phyloP scores from a whole-genome alignment of 805 yeast genomes.

The Wickerhamiella spandovensis region DNA sequence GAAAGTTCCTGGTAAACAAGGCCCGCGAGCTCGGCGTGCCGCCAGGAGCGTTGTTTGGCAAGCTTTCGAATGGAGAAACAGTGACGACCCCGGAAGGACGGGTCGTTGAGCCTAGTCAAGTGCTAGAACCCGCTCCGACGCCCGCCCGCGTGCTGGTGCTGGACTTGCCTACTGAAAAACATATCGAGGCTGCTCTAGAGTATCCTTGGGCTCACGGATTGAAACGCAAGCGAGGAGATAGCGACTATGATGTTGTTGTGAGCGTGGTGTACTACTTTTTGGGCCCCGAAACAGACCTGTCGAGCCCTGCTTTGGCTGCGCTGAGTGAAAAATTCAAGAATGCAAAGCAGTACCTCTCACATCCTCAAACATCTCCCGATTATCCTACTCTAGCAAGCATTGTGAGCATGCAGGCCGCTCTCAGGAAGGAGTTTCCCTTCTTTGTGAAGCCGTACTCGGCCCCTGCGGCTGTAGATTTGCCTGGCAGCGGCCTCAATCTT shows the following conservation, averaged over 20 bases:
- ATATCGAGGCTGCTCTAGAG: constrained; percentile 27
- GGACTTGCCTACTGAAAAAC: constrained; percentile 52
- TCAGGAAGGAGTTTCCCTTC: constrained; percentile 20
- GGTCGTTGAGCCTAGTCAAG: constrained; percentile 52
- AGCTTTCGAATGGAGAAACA: constrained; percentile 44
- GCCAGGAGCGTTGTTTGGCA: constrained; percentile 44
- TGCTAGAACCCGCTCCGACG: constrained; percentile 45
- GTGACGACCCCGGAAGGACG: constrained; percentile 46
- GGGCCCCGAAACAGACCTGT: constrained; percentile 44
- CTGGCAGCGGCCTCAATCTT: not conserved
- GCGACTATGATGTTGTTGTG: constrained; percentile 19
- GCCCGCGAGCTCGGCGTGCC: constrained; percentile 63
- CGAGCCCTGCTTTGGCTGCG: constrained; percentile 3
- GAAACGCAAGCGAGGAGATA: constrained; percentile 12
- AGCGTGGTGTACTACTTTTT: constrained; percentile 63
- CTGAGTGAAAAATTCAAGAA: constrained; percentile 32
- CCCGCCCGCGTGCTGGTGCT: constrained; percentile 52
- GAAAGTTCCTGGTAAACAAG: constrained; percentile 53
- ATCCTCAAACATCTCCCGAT: constrained; percentile 49
- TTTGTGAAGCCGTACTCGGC: not conserved
- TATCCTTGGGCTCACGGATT: not conserved
- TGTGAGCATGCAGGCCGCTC: constrained; percentile 25
- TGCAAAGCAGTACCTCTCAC: constrained; percentile 56
- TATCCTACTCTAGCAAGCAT: constrained; percentile 44
- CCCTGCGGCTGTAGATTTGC: not conserved